Evolutionary conservation across 805 yeast genomes (phyloP), one percentile per base, ranked within the genome.

Genomic region (Cyberlindnera euphorbiae): DNA sequence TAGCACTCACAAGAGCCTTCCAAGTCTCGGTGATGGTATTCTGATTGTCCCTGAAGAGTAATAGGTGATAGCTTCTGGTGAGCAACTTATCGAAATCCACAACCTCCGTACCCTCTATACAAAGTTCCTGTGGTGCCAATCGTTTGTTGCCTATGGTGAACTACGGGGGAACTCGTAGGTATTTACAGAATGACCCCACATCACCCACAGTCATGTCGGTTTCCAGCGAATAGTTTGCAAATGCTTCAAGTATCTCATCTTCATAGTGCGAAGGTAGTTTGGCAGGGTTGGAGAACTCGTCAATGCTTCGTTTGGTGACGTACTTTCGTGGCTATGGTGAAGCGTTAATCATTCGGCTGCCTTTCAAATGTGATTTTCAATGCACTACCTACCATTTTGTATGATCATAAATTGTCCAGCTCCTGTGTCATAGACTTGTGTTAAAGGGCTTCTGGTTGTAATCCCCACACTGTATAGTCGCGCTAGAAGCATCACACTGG

Each of bases 1-100:
- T n/a, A 23, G 46, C 15, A 5, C 32, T 23, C 9, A 34, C 55
- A 36, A 73, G 26, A 30, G 70, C 40, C 3, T 41, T 38, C 79
- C 79, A 74, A 16, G 61, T 50, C 6, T 58, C 54, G 28, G 64
- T 63, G 4, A 73, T 61, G 0, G 51, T 32, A 3, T 43, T 45
- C 15, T 55, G 43, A 39, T 73, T 65, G 34, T 64, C 60, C 50
- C 65, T 55, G 31, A 69, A 57, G 10, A 64, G 52, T 26, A 72
- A 38, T 31, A 72, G 45, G 19, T 69, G 62, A 28, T 62, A 67
- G 3, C 73, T 69, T 31, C 52, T 53, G 26, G 55, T 52, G 23
- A 73, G 36, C 26, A 69, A 53, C 38, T 62, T 64, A 30, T 71
- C 76, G 42, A 73, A 70, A 46, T 72, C 78, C 10, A 74, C 62